These are phyloP conservation scores for Obba rivulosa DNA, from an alignment of 768 basidiomycete species.

Conservation along the genomic window DNA sequence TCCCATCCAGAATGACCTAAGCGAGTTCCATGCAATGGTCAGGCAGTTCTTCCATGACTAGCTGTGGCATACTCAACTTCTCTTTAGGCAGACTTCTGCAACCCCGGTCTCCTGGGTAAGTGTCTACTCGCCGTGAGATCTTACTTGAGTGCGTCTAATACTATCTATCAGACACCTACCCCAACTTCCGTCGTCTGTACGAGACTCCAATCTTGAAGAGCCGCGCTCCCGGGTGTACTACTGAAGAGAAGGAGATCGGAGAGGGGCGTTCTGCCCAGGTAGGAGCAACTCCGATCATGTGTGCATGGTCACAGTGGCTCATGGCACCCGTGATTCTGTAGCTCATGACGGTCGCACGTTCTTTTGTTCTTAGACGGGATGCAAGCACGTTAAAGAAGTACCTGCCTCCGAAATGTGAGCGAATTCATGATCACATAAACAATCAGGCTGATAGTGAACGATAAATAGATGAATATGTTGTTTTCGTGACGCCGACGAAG, in stretches of 20 bases:
- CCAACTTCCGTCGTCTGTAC: constrained; percentile 73
- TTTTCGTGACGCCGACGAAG: constrained; percentile 88
- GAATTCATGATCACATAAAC: no score
- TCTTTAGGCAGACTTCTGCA: constrained; percentile 82
- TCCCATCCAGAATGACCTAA: constrained; percentile 93
- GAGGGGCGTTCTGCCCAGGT: constrained; percentile 77
- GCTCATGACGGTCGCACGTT: constrained; percentile 70
- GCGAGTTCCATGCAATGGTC: constrained; percentile 97
- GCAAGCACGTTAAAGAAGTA: constrained; percentile 76
- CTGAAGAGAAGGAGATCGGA: constrained; percentile 72
- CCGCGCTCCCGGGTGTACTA: constrained; percentile 68
- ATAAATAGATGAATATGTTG: constrained; percentile 86
- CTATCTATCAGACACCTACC: constrained; percentile 60
- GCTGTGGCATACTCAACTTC: background rate
- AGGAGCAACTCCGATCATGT: constrained; percentile 1
- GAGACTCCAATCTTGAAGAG: constrained; percentile 86
- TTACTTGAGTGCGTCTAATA: background rate
- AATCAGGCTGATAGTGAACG: no score
- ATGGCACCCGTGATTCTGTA: constrained; percentile 22
- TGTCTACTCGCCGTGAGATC: background rate
- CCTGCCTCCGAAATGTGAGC: constrained; percentile 86
- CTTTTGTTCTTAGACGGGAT: constrained; percentile 89
- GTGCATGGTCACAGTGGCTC: background rate
- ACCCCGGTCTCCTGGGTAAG: constrained; percentile 82
- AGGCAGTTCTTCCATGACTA: constrained; percentile 12